Base-by-base conservation (phyloP, 148 eudicot genomes). In the Camellia lanceoleosa region DNA sequence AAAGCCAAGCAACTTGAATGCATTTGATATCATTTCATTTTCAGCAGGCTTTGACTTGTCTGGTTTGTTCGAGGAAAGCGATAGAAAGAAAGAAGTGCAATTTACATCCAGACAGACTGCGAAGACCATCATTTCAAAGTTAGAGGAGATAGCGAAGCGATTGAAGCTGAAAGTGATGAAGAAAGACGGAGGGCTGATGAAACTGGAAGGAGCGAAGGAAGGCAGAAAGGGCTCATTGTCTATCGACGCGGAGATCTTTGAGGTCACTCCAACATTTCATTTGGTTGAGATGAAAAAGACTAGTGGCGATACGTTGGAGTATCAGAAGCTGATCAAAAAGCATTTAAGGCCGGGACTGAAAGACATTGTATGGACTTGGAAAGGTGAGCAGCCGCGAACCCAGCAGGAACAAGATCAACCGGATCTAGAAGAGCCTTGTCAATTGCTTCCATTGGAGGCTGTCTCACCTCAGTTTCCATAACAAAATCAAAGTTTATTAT, bases 321-420 rank as follows among this genome's bases (percentile, higher is more conserved):
- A 89, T 63, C 83, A 59, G 79, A 89, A 87, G 78, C 41, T 85
- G 9, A 68, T 87, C 66, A 80, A 80, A 72, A 69, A 84, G 77
- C 85, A 87, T 19, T 80, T 87, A 75, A 72, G 88, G 61, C 88
- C 89, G 3, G 89, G 81, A 30, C 89, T 89, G 4, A 80, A 83
- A 70, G 88, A 89, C 76, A 84, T 89, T 43, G 69, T 83, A 55
- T 89, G 91, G 91, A 82, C 83, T n/a, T 87, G 91, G 87, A 83
- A 89, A 76, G 90, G 88, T 16, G 88, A 87, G 74, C 85, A 75
- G 80, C 65, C 11, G 65, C 42, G 1, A 7, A 14, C 20, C 18
- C 71, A 82, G 62, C 83, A 65, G 67, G 75, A 75, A 71, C 44
- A 52, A 42, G 85, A 83, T n/a, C 42, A 63, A 62, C 52, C 52